Base-by-base conservation (phyloP, 768 basidiomycete genomes). In the Lentinula aciculospora region DNA sequence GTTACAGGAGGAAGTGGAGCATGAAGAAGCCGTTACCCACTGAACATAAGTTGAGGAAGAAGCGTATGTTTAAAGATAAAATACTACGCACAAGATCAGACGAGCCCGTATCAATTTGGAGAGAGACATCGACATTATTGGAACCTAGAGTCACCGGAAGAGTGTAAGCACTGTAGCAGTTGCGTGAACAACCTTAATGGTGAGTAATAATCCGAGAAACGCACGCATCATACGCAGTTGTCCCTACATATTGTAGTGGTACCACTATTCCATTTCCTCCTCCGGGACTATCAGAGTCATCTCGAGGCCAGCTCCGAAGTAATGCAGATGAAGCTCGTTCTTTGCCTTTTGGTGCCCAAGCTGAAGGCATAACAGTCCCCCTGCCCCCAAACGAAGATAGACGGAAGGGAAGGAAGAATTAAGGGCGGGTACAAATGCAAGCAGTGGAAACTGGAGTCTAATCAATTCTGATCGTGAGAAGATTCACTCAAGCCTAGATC, bases 81-180 rank as follows among this genome's bases (percentile, higher is more conserved):
- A 29, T 29, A 31, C 25, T 59, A 19, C 29, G 46, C 3, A 90
- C 89, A 25, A 90, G 74, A 71, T 93, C 90, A 0, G 88, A 88
- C 0, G 91, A 92, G 28, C 91, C 91, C 0, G 87, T 89, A 63
- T 93, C 90, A 36, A 92, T 79, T 65, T 91, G 89, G 2, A 92
- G 70, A 5, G 80, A 83, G 23, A 87, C 69, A 23, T 75, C 77
- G 56, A 86, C 79, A 31, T 65, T 65, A 8, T 66, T 69, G 6
- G 68, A 54, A 10, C 89, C 88, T 23, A 89, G 72, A 19, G 65
- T 69, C 4, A 87, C 72, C 3, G 82, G 75, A n/a, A 89, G 68
- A 2, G 84, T 84, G 66, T 92, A 91, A 4, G 81, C 76, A 27
- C 89, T 91, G 31, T 19, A 53, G 48, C 31, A 13, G 62, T 56